Percentiles rank a stretch among this genome's conserved stretches.
Evolutionary conservation across 352 stramenopile genomes (phyloP).

Genomic region (Phytophthora cactorum): DNA sequence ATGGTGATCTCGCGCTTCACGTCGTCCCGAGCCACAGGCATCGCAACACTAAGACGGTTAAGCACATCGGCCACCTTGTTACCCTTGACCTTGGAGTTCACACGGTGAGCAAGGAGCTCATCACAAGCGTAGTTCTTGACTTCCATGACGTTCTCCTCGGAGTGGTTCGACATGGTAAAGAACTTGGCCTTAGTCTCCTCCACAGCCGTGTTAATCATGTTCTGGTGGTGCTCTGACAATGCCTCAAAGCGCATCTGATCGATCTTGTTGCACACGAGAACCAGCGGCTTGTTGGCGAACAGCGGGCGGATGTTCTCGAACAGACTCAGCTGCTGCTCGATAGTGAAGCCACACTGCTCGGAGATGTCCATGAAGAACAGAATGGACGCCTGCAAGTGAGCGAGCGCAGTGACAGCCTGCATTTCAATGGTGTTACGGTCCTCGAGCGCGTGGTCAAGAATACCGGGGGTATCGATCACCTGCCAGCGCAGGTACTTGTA

Average conservation of each 20-base stretch:
- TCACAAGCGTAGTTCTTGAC: slow-evolving; percentile 97
- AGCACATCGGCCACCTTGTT: slow-evolving; percentile 98
- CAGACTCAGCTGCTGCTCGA: slow-evolving; percentile 97
- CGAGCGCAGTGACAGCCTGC: slow-evolving; percentile 99
- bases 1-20: slow-evolving; percentile 93
- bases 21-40: slow-evolving; percentile 94
- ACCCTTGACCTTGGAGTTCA: slow-evolving; percentile 94
- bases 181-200: slow-evolving; percentile 89
- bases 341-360: slow-evolving; percentile 99
- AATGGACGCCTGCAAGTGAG: slow-evolving; percentile 98
- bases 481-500: slow-evolving; percentile 99
- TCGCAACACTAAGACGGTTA: slow-evolving; percentile 96
- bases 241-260: slow-evolving; percentile 96
- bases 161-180: slow-evolving; percentile 98
- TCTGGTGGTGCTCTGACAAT: slow-evolving; percentile 77
- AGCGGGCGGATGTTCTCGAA: slow-evolving; percentile 99
- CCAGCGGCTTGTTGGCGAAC: slow-evolving; percentile 99
- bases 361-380: slow-evolving; percentile 99
- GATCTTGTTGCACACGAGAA: slow-evolving; percentile 99
- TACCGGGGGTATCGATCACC: slow-evolving; percentile 99
- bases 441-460: slow-evolving; percentile 99
- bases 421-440: slow-evolving; percentile 99
- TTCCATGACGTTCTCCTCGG: slow-evolving; percentile 96
- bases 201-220: slow-evolving; percentile 83
- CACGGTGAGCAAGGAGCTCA: slow-evolving; percentile 93